A percentile compares a stretch with the other conserved stretches of the same genome.
Conservation (phyloP, 2,329 filamentous ascomycete genomes). For the Chaetomiaceae sp. region DNA sequence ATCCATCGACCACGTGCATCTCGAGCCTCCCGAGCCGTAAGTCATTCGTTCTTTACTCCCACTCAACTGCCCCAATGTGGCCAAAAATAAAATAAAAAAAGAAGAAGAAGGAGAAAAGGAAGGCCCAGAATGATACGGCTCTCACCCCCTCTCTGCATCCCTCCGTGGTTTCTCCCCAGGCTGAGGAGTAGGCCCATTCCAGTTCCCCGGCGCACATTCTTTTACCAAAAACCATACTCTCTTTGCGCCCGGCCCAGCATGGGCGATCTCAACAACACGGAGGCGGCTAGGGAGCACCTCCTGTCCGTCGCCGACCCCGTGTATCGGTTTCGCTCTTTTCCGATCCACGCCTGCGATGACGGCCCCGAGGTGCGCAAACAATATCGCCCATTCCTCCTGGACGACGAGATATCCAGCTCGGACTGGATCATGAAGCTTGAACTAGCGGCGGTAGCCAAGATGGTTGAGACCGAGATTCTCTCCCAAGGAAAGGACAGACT, state of each 20-base stretch:
- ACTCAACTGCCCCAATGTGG: not conserved
- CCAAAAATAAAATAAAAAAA: not conserved
- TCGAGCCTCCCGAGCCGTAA: not conserved
- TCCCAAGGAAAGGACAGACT: not conserved
- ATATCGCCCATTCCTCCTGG: slow-evolving; percentile 1
- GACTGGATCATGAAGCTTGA: slow-evolving; percentile 2
- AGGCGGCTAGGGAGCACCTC: not conserved
- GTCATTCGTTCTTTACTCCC: not conserved
- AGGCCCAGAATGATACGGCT: not conserved
- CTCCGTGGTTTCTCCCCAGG: not conserved
- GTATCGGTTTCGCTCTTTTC: not conserved
- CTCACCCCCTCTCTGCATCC: not conserved
- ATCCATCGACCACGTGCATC: not conserved
- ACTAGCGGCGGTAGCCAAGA: not conserved
- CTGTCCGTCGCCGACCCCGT: not conserved
- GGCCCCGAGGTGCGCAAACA: not conserved
- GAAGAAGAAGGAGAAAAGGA: no score
- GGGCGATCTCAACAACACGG: slow-evolving; percentile 12
- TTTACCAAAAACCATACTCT: not conserved
- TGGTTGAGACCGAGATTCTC: not conserved
- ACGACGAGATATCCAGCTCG: not conserved
- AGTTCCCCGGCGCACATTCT: not conserved
- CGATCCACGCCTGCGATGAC: not conserved
- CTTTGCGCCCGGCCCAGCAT: not conserved
- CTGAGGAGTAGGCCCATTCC: not conserved